These are phyloP conservation scores for Pyrenophora seminiperda DNA, from an alignment of 2,329 filamentous ascomycete genomes.

Conservation along the genomic window DNA sequence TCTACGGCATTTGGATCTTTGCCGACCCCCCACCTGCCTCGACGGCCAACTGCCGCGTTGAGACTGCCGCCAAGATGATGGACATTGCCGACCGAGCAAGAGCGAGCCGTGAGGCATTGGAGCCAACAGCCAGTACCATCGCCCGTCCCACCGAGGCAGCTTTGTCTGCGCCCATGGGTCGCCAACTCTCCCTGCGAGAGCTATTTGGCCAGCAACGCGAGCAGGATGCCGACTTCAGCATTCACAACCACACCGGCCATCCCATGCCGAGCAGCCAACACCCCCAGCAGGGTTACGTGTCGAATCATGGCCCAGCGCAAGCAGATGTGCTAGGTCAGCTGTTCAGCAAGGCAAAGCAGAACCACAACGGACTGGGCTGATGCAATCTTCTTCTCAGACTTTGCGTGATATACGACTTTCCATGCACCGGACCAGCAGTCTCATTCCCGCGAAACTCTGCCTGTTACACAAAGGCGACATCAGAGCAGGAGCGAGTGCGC, in stretches of 20 bases:
- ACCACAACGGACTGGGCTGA: conserved; percentile 42
- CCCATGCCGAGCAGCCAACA: conserved; percentile 36
- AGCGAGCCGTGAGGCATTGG: conserved; percentile 53
- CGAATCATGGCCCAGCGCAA: conserved; percentile 26
- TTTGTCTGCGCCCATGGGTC: conserved; percentile 55
- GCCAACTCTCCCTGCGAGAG: conserved; percentile 59
- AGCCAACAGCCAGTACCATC: conserved; percentile 23
- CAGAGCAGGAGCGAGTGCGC: background rate
- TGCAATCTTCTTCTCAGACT: background rate
- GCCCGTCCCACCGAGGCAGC: conserved; percentile 40
- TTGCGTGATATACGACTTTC: background rate
- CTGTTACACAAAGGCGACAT: background rate
- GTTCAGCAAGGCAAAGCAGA: conserved; percentile 45
- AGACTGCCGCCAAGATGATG: conserved; percentile 60
- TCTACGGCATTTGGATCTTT: conserved; percentile 69
- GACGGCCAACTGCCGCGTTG: conserved; percentile 57
- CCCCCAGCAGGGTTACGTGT: conserved; percentile 38
- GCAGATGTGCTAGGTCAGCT: conserved; percentile 42
- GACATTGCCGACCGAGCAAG: conserved; percentile 61
- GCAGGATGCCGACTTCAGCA: conserved; percentile 58
- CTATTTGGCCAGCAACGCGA: conserved; percentile 61
- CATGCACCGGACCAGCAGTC: background rate
- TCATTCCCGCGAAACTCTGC: background rate
- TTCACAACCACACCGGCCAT: conserved; percentile 51
- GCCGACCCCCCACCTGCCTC: conserved; percentile 62